Evolutionary conservation across 345 rosid species (phyloP).

Genomic region (Tarenaya hassleriana): DNA sequence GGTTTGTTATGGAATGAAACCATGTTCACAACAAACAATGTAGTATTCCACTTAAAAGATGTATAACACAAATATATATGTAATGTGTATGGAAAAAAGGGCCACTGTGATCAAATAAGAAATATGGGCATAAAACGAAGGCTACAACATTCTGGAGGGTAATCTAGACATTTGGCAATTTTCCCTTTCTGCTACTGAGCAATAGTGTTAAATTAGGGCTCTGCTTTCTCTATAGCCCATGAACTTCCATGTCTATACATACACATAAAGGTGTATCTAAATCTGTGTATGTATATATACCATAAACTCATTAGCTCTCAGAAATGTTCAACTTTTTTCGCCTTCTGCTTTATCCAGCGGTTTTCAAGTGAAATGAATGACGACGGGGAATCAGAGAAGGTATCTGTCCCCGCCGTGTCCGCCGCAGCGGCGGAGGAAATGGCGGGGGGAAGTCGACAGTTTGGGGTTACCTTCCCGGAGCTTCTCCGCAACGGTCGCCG

Average conservation of each 20-base stretch:
- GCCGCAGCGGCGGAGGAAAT: conserved; percentile 20
- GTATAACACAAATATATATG: neutral
- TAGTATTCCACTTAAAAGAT: neutral
- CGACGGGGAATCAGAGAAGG: conserved; percentile 37
- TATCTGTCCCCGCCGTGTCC: conserved; percentile 15
- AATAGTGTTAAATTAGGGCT: too few relatives aligned
- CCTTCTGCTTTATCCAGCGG: conserved; percentile 13
- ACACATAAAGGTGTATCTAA: conserved; percentile 6
- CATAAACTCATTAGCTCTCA: conserved; percentile 19
- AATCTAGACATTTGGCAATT: neutral
- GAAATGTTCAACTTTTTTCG: conserved; percentile 3
- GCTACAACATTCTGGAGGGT: neutral
- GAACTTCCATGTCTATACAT: conserved; percentile 20
- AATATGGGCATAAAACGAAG: neutral
- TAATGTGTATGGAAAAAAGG: neutral
- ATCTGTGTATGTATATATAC: neutral
- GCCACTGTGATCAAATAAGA: neutral
- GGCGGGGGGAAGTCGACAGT: too few relatives aligned
- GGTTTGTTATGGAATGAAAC: too few relatives aligned
- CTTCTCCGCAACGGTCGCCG: conserved; percentile 78
- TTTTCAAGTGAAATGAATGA: conserved; percentile 40
- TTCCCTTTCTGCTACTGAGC: neutral
- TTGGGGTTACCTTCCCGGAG: conserved; percentile 99
- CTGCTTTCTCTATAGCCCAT: neutral
- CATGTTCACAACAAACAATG: neutral